A percentile compares a stretch with the other conserved stretches of the same genome.
Conservation (phyloP, 768 basidiomycete genomes). For the Leccinellum rugosiceps region DNA sequence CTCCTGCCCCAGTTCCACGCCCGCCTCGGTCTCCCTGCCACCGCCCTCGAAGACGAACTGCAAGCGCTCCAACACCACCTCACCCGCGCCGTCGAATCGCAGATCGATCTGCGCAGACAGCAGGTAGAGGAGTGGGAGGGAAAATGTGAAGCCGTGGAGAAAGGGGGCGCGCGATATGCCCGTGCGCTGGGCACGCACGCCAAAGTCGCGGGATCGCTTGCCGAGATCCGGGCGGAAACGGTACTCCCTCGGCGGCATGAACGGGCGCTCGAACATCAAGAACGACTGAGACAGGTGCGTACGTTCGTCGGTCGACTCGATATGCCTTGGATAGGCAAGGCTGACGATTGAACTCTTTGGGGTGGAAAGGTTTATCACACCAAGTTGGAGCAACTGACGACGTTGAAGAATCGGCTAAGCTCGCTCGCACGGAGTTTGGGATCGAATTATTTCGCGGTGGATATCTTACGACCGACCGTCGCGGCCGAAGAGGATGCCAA, state of each 20-base stretch:
- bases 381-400: constrained; percentile 71
- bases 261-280: constrained; percentile 65
- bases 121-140: constrained; percentile 76
- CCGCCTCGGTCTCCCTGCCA: constrained; percentile 78
- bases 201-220: constrained; percentile 61
- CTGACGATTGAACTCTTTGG: not conserved
- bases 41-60: constrained; percentile 80
- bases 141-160: constrained; percentile 60
- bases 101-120: constrained; percentile 63
- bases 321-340: not conserved
- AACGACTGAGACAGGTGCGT: constrained; percentile 74
- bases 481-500: constrained; percentile 41
- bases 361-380: constrained; percentile 61
- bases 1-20: constrained; percentile 78
- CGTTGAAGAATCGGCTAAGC: constrained; percentile 64
- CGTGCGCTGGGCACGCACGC: constrained; percentile 69
- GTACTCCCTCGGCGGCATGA: constrained; percentile 72
- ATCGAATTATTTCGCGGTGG: constrained; percentile 51
- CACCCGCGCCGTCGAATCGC: constrained; percentile 68
- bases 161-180: constrained; percentile 61
- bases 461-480: constrained; percentile 48
- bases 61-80: constrained; percentile 69
- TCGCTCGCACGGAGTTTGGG: constrained; percentile 60
- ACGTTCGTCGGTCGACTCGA: not conserved
- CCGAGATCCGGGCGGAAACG: constrained; percentile 68